Conservation (phyloP, 495 filamentous ascomycete species). For the Cercophora samala region DNA sequence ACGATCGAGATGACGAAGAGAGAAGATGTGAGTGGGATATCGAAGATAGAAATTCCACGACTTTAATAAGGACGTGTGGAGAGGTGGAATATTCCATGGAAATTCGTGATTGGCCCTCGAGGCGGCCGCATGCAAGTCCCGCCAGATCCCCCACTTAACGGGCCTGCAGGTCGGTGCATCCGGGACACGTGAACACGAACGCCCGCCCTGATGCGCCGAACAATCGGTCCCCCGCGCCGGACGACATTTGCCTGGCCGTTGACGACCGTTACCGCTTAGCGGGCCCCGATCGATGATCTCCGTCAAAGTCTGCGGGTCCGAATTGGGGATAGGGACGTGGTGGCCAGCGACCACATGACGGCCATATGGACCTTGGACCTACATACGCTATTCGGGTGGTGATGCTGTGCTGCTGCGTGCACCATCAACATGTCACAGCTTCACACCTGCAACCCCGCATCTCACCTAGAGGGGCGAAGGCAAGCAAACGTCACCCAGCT, state of each 20-base stretch:
- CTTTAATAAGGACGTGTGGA: background rate
- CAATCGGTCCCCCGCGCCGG: background rate
- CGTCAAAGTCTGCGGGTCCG: background rate
- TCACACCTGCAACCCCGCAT: constrained; percentile 6
- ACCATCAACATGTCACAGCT: background rate
- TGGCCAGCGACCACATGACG: background rate
- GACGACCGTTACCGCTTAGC: constrained; percentile 18
- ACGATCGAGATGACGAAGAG: background rate
- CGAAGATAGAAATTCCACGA: background rate
- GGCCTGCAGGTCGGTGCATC: constrained; percentile 22
- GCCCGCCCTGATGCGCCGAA: constrained; percentile 1
- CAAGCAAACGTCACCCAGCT: constrained; percentile 3
- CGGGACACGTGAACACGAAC: constrained; percentile 22
- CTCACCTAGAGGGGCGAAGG: constrained; percentile 6
- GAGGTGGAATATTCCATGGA: constrained; percentile 1
- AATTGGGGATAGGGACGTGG: constrained; percentile 4
- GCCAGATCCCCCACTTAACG: constrained; percentile 15
- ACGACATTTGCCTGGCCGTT: too few species aligned
- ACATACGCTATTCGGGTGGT: background rate
- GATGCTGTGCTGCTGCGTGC: background rate
- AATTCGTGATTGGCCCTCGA: constrained; percentile 11
- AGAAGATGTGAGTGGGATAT: background rate
- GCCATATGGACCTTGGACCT: background rate
- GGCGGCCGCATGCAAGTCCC: constrained; percentile 10
- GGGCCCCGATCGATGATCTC: constrained; percentile 13